Percentiles rank a stretch among this genome's conserved stretches.
phyloP scores from a whole-genome alignment of 2,329 filamentous ascomycete genomes.

The Cercospora canescens region DNA sequence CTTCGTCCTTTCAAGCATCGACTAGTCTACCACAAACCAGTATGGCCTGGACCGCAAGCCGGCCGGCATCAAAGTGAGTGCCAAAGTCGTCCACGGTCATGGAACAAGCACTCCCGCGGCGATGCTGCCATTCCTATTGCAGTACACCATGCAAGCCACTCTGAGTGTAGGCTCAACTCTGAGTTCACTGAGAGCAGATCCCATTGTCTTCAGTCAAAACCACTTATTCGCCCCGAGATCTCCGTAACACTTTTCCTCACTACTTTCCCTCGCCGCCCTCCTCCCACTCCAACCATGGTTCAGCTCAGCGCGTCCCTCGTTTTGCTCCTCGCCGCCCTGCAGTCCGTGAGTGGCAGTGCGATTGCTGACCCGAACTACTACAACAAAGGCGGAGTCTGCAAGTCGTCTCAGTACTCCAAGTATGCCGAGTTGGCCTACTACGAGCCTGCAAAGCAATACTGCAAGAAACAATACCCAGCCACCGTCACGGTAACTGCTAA shows the following conservation, averaged over 20 bases:
- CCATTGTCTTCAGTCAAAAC: not conserved
- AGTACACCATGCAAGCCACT: not conserved
- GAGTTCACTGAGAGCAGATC: not conserved
- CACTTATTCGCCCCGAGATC: not conserved
- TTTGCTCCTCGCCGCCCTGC: not conserved
- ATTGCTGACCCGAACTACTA: not conserved
- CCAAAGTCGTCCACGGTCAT: not conserved
- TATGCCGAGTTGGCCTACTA: not conserved
- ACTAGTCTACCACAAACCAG: not conserved
- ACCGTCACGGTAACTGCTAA: not conserved
- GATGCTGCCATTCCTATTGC: not conserved
- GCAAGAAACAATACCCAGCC: not conserved
- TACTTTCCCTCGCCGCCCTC: not conserved
- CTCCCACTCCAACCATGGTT: not conserved
- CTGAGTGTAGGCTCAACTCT: not conserved
- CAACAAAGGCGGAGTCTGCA: not conserved
- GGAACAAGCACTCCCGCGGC: not conserved
- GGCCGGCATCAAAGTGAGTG: not conserved
- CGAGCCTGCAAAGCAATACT: conserved; percentile 1
- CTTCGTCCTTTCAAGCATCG: not conserved
- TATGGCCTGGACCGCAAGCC: not conserved
- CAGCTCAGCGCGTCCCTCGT: not conserved
- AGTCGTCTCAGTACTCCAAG: not conserved
- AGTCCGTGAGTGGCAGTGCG: not conserved
- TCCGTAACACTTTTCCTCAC: not conserved